phyloP scores from a whole-genome alignment of 768 basidiomycete species.

The Tulasnella sp. region DNA sequence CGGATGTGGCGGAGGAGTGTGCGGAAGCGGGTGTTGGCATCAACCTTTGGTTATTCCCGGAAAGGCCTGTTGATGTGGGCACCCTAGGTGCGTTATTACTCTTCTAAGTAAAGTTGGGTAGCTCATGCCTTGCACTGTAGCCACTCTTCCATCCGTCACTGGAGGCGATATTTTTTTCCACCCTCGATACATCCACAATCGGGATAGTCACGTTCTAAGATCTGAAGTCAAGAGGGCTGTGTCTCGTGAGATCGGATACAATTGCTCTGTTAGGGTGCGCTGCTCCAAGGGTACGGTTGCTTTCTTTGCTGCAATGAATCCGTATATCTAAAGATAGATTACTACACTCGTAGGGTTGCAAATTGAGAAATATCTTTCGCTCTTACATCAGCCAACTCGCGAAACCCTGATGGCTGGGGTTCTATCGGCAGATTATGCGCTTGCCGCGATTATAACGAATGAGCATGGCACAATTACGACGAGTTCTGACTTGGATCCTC shows the following conservation, averaged over 20 bases:
- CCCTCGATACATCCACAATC: conserved; percentile 64
- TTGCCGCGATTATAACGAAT: conserved; percentile 58
- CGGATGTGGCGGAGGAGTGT: conserved; percentile 72
- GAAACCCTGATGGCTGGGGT: conserved; percentile 54
- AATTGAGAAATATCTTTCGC: conserved; percentile 44
- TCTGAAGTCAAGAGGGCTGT: conserved; percentile 65
- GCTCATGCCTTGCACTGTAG: conserved; percentile 25
- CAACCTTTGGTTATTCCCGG: conserved; percentile 75
- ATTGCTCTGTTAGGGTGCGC: conserved; percentile 67
- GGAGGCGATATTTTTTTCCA: conserved; percentile 90
- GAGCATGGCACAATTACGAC: conserved; percentile 21
- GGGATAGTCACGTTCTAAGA: conserved; percentile 51
- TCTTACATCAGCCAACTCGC: conserved; percentile 1
- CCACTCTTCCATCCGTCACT: conserved; percentile 52
- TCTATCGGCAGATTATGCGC: conserved; percentile 68
- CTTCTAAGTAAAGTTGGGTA: not conserved
- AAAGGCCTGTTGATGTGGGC: conserved; percentile 69
- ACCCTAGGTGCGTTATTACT: conserved; percentile 48
- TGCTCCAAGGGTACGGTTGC: conserved; percentile 54
- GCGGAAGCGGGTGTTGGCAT: conserved; percentile 83
- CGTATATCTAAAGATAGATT: too few species aligned
- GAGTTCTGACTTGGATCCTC: conserved; percentile 43
- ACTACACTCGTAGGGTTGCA: conserved; percentile 29
- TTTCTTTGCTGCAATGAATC: not conserved
- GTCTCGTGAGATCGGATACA: conserved; percentile 59